phyloP scores from a whole-genome alignment of 805 yeast genomes.

The Grigorovia transvaalensis region DNA sequence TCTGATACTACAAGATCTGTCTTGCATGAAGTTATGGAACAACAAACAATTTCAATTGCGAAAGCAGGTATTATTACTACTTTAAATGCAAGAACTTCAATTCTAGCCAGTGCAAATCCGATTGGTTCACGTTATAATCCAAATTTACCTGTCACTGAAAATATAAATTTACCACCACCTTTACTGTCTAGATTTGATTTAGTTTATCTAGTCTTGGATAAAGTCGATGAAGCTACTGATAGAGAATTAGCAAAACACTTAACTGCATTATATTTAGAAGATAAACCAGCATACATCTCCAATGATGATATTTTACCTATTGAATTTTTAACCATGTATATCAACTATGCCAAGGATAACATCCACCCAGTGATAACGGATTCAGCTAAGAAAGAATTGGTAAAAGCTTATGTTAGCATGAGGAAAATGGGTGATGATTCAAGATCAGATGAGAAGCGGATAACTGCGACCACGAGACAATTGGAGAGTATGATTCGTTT shows the following conservation, averaged over 20 bases:
- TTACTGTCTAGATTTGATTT: slow-evolving; percentile 88
- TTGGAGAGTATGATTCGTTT: slow-evolving; percentile 91
- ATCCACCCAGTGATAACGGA: slow-evolving; percentile 68
- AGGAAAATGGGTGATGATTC: slow-evolving; percentile 88
- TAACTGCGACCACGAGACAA: slow-evolving; percentile 97
- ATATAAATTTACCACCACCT: slow-evolving; percentile 95
- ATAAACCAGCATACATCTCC: slow-evolving; percentile 64
- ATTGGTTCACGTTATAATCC: slow-evolving; percentile 93
- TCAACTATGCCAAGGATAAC: slow-evolving; percentile 88
- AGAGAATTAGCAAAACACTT: slow-evolving; percentile 82
- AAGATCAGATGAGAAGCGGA: slow-evolving; percentile 74
- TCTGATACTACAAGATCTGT: slow-evolving; percentile 89
- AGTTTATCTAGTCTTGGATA: slow-evolving; percentile 85
- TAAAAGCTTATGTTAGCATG: slow-evolving; percentile 84
- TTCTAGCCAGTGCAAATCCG: slow-evolving; percentile 94
- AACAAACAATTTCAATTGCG: slow-evolving; percentile 95
- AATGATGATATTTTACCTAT: slow-evolving; percentile 64
- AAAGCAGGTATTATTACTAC: slow-evolving; percentile 98
- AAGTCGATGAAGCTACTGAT: slow-evolving; percentile 78
- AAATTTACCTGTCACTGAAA: slow-evolving; percentile 85
- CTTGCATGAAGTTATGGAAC: slow-evolving; percentile 98
- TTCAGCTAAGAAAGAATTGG: slow-evolving; percentile 76
- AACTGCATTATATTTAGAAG: slow-evolving; percentile 86
- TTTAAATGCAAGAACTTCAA: slow-evolving; percentile 89
- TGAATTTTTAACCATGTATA: slow-evolving; percentile 78